Percentiles rank a stretch among this genome's conserved stretches.
These are phyloP conservation scores for Xerocomus nothofagi DNA, from an alignment of 1,284 basidiomycete genomes.

Conservation along the genomic window DNA sequence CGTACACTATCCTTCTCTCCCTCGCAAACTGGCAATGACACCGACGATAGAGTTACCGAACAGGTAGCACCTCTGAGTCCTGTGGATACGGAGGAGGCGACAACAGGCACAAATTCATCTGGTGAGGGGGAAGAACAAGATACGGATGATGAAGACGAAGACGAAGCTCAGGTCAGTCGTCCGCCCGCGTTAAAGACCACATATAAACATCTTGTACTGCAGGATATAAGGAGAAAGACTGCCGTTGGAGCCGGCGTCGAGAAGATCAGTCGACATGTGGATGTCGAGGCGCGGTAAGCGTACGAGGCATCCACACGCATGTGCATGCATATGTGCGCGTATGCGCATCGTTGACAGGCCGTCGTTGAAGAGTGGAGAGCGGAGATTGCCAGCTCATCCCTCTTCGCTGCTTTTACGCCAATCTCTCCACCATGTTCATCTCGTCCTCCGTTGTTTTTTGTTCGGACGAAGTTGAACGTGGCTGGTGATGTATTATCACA, in stretches of 20 bases:
- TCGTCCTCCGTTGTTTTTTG: neutral
- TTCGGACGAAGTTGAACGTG: neutral
- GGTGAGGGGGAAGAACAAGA: slow-evolving; percentile 24
- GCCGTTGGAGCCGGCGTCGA: slow-evolving; percentile 65
- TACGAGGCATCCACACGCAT: neutral
- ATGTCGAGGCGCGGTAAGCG: slow-evolving; percentile 20
- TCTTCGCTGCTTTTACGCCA: slow-evolving; percentile 6
- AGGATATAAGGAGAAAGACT: slow-evolving; percentile 39
- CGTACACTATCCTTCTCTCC: neutral
- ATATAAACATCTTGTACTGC: slow-evolving; percentile 20
- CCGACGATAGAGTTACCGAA: neutral
- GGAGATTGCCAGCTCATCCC: slow-evolving; percentile 8
- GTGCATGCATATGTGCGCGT: neutral
- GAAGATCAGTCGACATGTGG: slow-evolving; percentile 62
- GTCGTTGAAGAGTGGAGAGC: slow-evolving; percentile 7
- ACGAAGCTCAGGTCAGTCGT: slow-evolving; percentile 40
- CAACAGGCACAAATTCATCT: slow-evolving; percentile 9
- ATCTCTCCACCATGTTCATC: neutral
- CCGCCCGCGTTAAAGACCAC: neutral
- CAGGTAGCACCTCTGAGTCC: slow-evolving; percentile 10
- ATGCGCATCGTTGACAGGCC: neutral
- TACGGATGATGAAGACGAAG: slow-evolving; percentile 39
- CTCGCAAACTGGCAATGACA: neutral
- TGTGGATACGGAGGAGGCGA: slow-evolving; percentile 14
- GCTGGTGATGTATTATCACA: neutral